phyloP scores from a whole-genome alignment of 192 early-diverging fungal genomes.

The Backusella sp. region DNA sequence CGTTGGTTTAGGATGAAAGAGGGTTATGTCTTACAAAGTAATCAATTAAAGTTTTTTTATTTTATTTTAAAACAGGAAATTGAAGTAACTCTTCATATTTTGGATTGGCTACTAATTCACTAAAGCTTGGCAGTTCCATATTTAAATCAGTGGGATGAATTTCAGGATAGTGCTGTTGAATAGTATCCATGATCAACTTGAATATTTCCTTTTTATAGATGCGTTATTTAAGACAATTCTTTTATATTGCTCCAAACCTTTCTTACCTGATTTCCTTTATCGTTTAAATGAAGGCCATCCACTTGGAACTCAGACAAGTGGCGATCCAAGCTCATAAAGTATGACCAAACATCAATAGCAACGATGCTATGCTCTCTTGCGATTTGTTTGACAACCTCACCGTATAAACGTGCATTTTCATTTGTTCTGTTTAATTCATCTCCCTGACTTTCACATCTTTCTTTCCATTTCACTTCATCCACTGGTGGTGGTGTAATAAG shows the following conservation, averaged over 20 bases:
- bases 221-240: background rate
- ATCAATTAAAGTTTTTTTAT: background rate
- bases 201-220: constrained; percentile 32
- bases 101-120: background rate
- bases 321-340: constrained; percentile 33
- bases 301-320: constrained; percentile 36
- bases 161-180: constrained; percentile 45
- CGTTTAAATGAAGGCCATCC: constrained; percentile 60
- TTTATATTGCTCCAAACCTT: background rate
- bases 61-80: background rate
- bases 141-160: constrained; percentile 44
- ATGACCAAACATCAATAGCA: constrained; percentile 34
- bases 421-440: constrained; percentile 34
- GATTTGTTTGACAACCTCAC: constrained; percentile 41
- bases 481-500: constrained; percentile 72
- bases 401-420: constrained; percentile 47
- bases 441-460: constrained; percentile 29
- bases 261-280: constrained; percentile 53
- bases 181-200: constrained; percentile 38
- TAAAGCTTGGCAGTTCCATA: background rate
- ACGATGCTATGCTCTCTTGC: constrained; percentile 37
- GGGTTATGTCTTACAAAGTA: background rate
- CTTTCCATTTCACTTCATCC: constrained; percentile 52
- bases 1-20: background rate
- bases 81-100: background rate